Evolutionary conservation across 2,329 filamentous ascomycete species (phyloP), one percentile per base, ranked within the genome.

Genomic region (Biscogniauxia marginata): DNA sequence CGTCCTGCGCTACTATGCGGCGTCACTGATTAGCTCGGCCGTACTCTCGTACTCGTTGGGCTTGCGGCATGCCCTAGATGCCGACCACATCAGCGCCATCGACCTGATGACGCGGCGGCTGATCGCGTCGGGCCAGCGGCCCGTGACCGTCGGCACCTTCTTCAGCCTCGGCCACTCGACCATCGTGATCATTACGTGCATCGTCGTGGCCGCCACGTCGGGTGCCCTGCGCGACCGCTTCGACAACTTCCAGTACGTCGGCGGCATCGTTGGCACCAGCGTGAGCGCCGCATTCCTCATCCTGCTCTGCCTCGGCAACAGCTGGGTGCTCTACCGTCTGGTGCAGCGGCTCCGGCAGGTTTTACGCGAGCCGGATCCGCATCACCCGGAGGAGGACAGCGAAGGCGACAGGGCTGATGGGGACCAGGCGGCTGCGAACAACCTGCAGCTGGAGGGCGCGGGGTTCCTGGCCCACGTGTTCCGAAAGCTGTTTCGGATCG

Each of bases 161-260:
- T 98, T 99, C 78, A 93, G 89, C 0, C 82, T 98, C 0, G 93
- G 95, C 0, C 93, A 98, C 74, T 96, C 90, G 21, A 97, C 93
- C 2, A 91, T 98, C 65, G 93, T 98, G 21, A 80, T 97, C 55
- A 79, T 96, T 62, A 98, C 93, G 0, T 96, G 91, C 49, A 83
- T 97, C 49, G 90, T 96, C 1, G 93, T 98, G 0, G 95, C 95
- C 0, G 93, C 92, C 3, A 97, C 93, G 0, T 89, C 89, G 3
- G 91, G 91, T 0, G 91, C 92, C 0, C 82, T 98, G 20, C 85
- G 90, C 6, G 83, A 88, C 7, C 85, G 87, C 19, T 98, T 98
- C 65, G 90, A 89, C 65, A 83, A 82, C 24, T 97, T 97, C 69
- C 83, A 86, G 56, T 84, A 82, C 20, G 80, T 97, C 2, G 95